Conservation (phyloP, 176 grass and related monocot genomes). For the Poa pratensis region DNA sequence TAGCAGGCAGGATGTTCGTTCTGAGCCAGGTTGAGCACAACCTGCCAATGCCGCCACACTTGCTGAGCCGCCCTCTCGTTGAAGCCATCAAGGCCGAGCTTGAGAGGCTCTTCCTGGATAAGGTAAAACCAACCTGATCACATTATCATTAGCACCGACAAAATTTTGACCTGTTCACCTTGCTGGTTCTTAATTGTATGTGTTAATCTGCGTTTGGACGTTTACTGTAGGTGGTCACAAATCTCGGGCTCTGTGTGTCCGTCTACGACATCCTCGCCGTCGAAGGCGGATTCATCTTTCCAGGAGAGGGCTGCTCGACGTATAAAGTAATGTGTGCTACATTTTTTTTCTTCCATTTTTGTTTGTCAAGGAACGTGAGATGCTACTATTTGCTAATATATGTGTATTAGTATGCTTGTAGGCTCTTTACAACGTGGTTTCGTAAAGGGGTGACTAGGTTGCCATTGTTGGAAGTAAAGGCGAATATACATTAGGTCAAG, state of each 20-base stretch:
- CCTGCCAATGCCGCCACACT: conserved; percentile 73
- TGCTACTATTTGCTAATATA: not conserved
- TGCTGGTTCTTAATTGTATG: not conserved
- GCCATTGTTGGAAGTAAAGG: not conserved
- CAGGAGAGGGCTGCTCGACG: conserved; percentile 77
- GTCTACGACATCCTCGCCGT: conserved; percentile 73
- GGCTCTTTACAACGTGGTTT: not conserved
- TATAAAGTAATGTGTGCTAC: conserved; percentile 62
- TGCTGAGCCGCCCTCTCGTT: conserved; percentile 67
- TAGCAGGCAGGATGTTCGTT: conserved; percentile 62
- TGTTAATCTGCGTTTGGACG: not conserved
- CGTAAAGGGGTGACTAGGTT: not conserved
- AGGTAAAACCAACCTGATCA: conserved; percentile 43
- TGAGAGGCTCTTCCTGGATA: conserved; percentile 82
- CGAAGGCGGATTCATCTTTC: conserved; percentile 76
- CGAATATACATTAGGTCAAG: too few species aligned
- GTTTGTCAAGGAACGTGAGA: not conserved
- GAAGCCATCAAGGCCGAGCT: conserved; percentile 77
- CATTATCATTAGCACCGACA: not conserved
- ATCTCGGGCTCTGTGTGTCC: conserved; percentile 83
- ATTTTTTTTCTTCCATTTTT: conserved; percentile 14
- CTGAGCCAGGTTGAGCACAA: conserved; percentile 79
- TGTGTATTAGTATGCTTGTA: conserved; percentile 6
- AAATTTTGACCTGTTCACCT: not conserved
- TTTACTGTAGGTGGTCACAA: conserved; percentile 59